Percentiles rank a stretch among this genome's conserved stretches.
Evolutionary conservation across 768 basidiomycete genomes (phyloP).

Genomic region (Goffeauzyma gilvescens): DNA sequence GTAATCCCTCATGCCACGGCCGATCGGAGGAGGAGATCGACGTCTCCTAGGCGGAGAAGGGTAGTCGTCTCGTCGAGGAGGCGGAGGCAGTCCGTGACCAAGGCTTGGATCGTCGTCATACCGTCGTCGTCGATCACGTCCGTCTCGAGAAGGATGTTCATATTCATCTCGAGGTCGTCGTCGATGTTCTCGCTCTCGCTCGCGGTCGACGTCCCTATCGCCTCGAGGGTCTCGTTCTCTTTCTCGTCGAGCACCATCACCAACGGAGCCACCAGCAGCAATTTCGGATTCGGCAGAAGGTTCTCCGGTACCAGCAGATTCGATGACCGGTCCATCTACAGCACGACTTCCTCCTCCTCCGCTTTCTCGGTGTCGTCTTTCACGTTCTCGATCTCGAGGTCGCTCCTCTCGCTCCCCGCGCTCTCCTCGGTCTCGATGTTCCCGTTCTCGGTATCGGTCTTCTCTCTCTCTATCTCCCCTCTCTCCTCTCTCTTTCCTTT

Average conservation of each 20-base stretch:
- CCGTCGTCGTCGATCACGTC: conserved; percentile 5
- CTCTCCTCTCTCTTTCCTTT: conserved; percentile 24
- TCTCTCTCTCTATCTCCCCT: conserved; percentile 6
- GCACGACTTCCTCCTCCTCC: conserved; percentile 21
- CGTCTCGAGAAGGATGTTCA: conserved; percentile 4
- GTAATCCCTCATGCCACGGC: conserved; percentile 13
- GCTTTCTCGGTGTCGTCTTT: conserved; percentile 11
- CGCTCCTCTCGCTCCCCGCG: too few species aligned
- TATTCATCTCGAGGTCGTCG: conserved; percentile 3
- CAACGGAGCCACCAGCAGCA: too few species aligned
- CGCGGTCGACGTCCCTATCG: conserved; percentile 4
- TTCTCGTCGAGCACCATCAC: too few species aligned
- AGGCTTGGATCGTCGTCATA: not conserved
- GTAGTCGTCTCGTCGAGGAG: conserved; percentile 4
- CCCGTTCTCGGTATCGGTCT: conserved; percentile 1
- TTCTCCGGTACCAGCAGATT: too few species aligned
- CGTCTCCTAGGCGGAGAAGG: conserved; percentile 12
- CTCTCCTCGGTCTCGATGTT: not conserved
- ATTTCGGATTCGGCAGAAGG: too few species aligned
- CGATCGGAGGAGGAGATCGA: conserved; percentile 1
- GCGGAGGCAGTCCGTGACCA: conserved; percentile 1
- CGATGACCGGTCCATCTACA: too few species aligned
- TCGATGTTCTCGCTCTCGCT: not conserved
- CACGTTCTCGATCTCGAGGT: too few species aligned
- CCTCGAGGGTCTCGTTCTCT: conserved; percentile 1